A percentile compares a stretch with the other conserved stretches of the same genome.
Conservation (phyloP, 2,329 filamentous ascomycete species). For the Cercospora janseana region DNA sequence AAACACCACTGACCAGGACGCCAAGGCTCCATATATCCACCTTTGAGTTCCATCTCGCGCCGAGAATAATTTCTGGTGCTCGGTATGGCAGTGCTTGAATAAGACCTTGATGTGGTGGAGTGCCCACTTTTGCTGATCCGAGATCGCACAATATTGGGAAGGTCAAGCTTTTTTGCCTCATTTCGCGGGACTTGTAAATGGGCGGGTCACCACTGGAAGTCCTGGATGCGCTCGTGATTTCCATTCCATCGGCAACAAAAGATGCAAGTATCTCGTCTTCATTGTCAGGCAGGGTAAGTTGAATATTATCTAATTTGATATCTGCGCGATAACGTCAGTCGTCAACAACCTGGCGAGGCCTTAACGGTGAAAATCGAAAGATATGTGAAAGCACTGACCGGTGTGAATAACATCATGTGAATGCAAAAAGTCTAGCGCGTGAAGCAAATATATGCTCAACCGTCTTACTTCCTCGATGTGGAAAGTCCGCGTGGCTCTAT, state of each 20-base stretch:
- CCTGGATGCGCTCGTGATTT: neutral
- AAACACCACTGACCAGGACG: slow-evolving; percentile 15
- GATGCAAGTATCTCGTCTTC: neutral
- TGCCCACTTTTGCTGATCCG: neutral
- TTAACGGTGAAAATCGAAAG: no score
- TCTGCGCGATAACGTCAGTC: slow-evolving; percentile 12
- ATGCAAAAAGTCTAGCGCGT: slow-evolving; percentile 11
- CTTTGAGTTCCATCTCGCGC: slow-evolving; percentile 21
- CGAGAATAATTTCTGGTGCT: slow-evolving; percentile 22
- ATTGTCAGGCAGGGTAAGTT: slow-evolving; percentile 9
- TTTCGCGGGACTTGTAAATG: slow-evolving; percentile 6
- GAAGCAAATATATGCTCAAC: slow-evolving; percentile 6
- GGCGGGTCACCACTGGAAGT: neutral
- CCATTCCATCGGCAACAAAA: neutral
- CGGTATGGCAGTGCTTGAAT: slow-evolving; percentile 8
- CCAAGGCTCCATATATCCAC: slow-evolving; percentile 27
- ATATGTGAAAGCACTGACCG: slow-evolving; percentile 3
- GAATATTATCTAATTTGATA: slow-evolving; percentile 14
- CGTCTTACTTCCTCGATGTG: slow-evolving; percentile 6
- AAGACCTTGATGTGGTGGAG: neutral
- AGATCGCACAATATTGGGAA: slow-evolving; percentile 15
- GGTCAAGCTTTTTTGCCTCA: neutral
- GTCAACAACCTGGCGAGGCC: no score
- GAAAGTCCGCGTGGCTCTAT: neutral
- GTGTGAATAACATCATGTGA: slow-evolving; percentile 6